phyloP scores from a whole-genome alignment of 1,139 yeast genomes.

The Pichia sp. region DNA sequence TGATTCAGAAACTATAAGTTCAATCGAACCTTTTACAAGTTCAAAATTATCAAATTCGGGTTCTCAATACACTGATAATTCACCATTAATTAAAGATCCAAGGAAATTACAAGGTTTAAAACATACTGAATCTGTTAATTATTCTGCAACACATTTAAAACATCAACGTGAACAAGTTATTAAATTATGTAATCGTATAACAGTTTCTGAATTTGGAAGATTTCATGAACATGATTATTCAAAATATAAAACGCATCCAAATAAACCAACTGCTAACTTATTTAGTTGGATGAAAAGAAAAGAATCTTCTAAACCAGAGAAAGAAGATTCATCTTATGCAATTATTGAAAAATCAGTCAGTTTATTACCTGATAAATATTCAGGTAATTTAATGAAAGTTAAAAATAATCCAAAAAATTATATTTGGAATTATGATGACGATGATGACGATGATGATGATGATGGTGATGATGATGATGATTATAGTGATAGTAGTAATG shows the following conservation, averaged over 20 bases:
- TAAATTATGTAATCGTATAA: constrained; percentile 25
- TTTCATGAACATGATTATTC: constrained; percentile 33
- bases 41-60: no score
- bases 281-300: constrained; percentile 30
- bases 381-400: constrained; percentile 30
- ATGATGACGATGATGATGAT: constrained; percentile 30
- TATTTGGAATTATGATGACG: constrained; percentile 34
- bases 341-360: constrained; percentile 32
- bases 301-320: constrained; percentile 21
- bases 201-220: constrained; percentile 30
- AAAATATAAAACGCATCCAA: constrained; percentile 31
- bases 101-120: constrained; percentile 14
- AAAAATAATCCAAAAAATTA: constrained; percentile 33
- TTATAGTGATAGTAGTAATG: constrained; percentile 25
- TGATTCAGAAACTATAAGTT: neutral
- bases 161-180: constrained; percentile 21
- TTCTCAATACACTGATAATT: constrained; percentile 6
- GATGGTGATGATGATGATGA: constrained; percentile 24
- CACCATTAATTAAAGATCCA: neutral
- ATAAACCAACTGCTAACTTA: constrained; percentile 24
- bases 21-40: neutral
- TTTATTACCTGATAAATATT: constrained; percentile 34
- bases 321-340: constrained; percentile 21
- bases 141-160: constrained; percentile 66
- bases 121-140: constrained; percentile 44